These are phyloP conservation scores for Zymoseptoria ardabiliae DNA, from an alignment of 2,329 filamentous ascomycete species.

Conservation along the genomic window DNA sequence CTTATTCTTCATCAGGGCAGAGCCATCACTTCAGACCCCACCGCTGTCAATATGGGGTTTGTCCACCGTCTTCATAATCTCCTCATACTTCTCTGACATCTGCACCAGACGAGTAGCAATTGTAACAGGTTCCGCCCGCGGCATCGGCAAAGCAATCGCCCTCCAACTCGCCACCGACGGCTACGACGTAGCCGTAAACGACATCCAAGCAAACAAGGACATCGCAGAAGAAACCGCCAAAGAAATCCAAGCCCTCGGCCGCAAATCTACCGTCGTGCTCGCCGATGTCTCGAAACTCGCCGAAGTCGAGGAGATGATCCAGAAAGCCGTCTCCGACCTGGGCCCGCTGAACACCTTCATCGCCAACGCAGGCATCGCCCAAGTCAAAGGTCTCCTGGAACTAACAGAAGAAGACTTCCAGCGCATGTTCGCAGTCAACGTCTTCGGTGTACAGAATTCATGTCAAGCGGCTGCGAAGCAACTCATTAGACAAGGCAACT, in stretches of 20 bases:
- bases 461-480: slow-evolving; percentile 57
- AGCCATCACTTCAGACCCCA: not conserved
- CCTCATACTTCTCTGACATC: not conserved
- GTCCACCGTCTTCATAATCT: not conserved
- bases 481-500: slow-evolving; percentile 54
- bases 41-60: not conserved
- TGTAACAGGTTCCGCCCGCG: slow-evolving; percentile 31
- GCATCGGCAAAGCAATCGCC: slow-evolving; percentile 53
- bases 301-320: slow-evolving; percentile 49
- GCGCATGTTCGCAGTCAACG: slow-evolving; percentile 57
- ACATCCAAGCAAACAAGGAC: slow-evolving; percentile 47
- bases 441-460: slow-evolving; percentile 59
- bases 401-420: slow-evolving; percentile 51
- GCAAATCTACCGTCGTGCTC: slow-evolving; percentile 47
- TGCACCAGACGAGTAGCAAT: slow-evolving; percentile 23
- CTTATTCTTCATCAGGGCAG: not conserved
- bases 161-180: slow-evolving; percentile 57
- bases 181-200: slow-evolving; percentile 60
- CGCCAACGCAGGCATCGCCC: slow-evolving; percentile 56
- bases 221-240: slow-evolving; percentile 47
- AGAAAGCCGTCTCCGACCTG: slow-evolving; percentile 45
- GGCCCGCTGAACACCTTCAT: slow-evolving; percentile 49
- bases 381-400: slow-evolving; percentile 51
- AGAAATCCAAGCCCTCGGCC: slow-evolving; percentile 43
- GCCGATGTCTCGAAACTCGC: slow-evolving; percentile 54